Conservation (phyloP, 768 basidiomycete genomes). For the Termitomyces heimii region DNA sequence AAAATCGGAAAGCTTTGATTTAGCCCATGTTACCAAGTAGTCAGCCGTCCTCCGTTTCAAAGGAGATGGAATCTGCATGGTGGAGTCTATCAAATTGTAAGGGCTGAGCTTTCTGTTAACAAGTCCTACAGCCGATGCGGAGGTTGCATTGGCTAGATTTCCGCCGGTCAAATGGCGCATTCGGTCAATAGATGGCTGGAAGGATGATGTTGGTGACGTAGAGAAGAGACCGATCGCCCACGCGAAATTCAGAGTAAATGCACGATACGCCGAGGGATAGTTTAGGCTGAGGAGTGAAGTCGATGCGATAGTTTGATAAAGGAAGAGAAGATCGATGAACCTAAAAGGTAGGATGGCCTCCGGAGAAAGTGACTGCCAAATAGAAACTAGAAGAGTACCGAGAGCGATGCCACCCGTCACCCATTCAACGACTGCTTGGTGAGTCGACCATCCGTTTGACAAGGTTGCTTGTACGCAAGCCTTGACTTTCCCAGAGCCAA, state of each 20-base stretch:
- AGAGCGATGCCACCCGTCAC: slow-evolving; percentile 61
- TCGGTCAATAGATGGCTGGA: slow-evolving; percentile 74
- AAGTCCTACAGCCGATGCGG: slow-evolving; percentile 60
- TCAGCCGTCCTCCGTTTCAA: background rate
- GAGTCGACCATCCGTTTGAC: slow-evolving; percentile 84
- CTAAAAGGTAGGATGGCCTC: slow-evolving; percentile 65
- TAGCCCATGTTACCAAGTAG: background rate
- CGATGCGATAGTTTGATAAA: slow-evolving; percentile 81
- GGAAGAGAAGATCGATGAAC: slow-evolving; percentile 72
- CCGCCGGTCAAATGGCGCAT: slow-evolving; percentile 86
- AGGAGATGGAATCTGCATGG: background rate
- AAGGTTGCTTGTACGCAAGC: slow-evolving; percentile 91
- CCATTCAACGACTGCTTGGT: slow-evolving; percentile 75
- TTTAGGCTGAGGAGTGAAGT: slow-evolving; percentile 80
- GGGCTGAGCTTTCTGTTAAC: slow-evolving; percentile 82
- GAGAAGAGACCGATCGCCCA: slow-evolving; percentile 82
- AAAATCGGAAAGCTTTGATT: background rate
- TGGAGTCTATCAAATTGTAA: slow-evolving; percentile 41
- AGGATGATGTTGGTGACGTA: slow-evolving; percentile 40
- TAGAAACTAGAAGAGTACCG: slow-evolving; percentile 56
- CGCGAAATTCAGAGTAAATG: slow-evolving; percentile 81
- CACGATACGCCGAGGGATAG: slow-evolving; percentile 78
- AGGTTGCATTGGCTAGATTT: slow-evolving; percentile 51
- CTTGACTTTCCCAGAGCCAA: slow-evolving; percentile 63
- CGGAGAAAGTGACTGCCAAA: slow-evolving; percentile 53